phyloP scores from a whole-genome alignment of 176 grass and related monocot species.

The Zea luxurians region DNA sequence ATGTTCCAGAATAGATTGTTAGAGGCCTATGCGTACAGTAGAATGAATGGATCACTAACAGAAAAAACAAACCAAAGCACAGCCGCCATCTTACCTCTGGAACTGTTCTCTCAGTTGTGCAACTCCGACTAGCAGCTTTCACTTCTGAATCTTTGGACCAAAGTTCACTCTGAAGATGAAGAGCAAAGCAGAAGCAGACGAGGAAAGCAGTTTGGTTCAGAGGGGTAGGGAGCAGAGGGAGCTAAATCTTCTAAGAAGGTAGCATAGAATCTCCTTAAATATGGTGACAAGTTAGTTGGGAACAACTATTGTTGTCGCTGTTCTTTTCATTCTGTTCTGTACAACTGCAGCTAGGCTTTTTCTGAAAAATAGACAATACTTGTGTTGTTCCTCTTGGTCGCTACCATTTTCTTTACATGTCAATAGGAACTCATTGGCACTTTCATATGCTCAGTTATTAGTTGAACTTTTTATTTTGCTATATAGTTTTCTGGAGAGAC shows the following conservation, averaged over 20 bases:
- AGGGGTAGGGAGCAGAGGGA: conserved; percentile 3
- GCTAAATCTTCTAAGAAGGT: conserved; percentile 47
- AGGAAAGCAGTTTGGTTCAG: conserved; percentile 16
- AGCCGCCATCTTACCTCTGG: no score
- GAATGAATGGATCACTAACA: no score
- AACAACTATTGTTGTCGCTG: background rate
- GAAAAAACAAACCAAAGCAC: no score
- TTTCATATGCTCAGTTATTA: no score
- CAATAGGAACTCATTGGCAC: no score
- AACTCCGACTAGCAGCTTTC: background rate
- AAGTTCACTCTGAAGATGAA: conserved; percentile 28
- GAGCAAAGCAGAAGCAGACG: conserved; percentile 13
- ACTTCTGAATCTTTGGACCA: conserved; percentile 19
- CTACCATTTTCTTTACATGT: no score
- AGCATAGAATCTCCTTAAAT: no score
- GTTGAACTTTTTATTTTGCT: no score
- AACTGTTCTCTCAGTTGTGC: background rate
- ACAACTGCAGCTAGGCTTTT: conserved; percentile 1
- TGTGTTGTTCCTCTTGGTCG: conserved; percentile 6
- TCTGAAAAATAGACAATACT: background rate
- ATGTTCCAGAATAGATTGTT: no score
- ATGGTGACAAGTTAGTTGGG: no score
- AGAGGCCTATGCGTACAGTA: no score
- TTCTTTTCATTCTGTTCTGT: conserved; percentile 14
- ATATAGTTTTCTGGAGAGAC: no score